Evolutionary conservation across 1,139 yeast species (phyloP).

Genomic region (Hemisphaericaspora xylofermentans): DNA sequence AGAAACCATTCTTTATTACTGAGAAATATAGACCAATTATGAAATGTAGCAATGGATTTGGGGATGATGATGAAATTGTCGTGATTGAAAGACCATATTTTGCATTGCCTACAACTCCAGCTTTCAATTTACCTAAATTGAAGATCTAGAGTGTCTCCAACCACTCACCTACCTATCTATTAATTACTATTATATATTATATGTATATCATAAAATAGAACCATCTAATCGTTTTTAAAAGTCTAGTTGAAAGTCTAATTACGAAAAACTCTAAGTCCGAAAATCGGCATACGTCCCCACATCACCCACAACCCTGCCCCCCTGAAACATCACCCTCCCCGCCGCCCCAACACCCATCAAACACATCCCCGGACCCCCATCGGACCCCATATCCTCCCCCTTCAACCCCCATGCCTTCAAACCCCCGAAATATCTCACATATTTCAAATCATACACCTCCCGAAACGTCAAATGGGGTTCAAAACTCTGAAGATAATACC

Average conservation of each 20-base stretch:
- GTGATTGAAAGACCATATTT: constrained; percentile 77
- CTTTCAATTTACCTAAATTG: constrained; percentile 72
- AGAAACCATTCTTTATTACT: constrained; percentile 69
- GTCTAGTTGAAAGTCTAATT: too few species aligned
- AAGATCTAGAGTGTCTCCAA: constrained; percentile 36
- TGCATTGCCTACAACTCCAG: constrained; percentile 61
- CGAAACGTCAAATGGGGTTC: constrained; percentile 58
- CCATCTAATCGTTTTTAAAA: too few species aligned
- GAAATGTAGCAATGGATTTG: constrained; percentile 58
- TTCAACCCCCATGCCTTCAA: constrained; percentile 52
- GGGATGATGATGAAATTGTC: constrained; percentile 58
- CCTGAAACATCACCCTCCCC: constrained; percentile 68
- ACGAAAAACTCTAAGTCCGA: too few species aligned
- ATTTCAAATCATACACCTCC: constrained; percentile 48
- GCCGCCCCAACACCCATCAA: constrained; percentile 68
- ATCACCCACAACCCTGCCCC: constrained; percentile 54
- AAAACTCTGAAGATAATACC: constrained; percentile 60
- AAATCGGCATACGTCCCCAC: constrained; percentile 17
- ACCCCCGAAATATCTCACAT: constrained; percentile 56
- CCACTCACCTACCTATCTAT: too few species aligned
- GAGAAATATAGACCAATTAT: constrained; percentile 75
- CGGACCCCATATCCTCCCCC: constrained; percentile 43
- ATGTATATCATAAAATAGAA: too few species aligned
- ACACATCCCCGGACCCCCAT: constrained; percentile 48
- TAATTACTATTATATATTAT: too few species aligned